Evolutionary conservation across 2,329 filamentous ascomycete genomes (phyloP).

Genomic region (Xylariomycetidae sp.): DNA sequence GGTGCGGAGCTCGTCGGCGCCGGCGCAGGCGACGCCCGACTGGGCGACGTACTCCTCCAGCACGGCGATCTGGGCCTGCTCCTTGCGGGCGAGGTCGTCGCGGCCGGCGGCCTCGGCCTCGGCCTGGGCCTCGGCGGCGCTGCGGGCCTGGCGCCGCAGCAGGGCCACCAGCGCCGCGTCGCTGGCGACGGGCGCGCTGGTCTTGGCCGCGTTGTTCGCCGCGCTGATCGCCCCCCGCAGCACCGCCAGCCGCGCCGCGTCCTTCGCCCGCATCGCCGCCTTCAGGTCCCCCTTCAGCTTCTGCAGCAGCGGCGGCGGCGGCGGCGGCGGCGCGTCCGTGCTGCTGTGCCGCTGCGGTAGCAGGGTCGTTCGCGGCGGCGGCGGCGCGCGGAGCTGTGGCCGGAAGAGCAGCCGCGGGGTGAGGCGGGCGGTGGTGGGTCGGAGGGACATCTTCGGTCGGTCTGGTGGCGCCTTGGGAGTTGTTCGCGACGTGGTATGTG

Average conservation of each 20-base stretch:
- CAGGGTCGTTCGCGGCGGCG: neutral
- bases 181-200: slow-evolving; percentile 53
- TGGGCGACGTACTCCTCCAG: slow-evolving; percentile 58
- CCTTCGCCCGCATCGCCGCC: slow-evolving; percentile 59
- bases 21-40: slow-evolving; percentile 45
- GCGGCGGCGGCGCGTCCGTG: slow-evolving; percentile 24
- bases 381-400: too few relatives aligned
- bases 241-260: slow-evolving; percentile 58
- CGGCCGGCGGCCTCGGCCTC: slow-evolving; percentile 61
- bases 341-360: slow-evolving; percentile 14
- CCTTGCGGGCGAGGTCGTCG: slow-evolving; percentile 64
- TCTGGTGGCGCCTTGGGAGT: too few relatives aligned
- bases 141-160: slow-evolving; percentile 57
- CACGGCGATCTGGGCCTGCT: slow-evolving; percentile 58
- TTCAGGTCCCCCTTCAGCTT: slow-evolving; percentile 58
- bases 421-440: too few relatives aligned
- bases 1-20: slow-evolving; percentile 52
- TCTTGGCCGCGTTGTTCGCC: slow-evolving; percentile 72
- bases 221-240: slow-evolving; percentile 63
- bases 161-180: slow-evolving; percentile 64
- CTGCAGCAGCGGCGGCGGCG: slow-evolving; percentile 40
- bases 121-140: slow-evolving; percentile 50
- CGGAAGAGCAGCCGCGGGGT: too few relatives aligned
- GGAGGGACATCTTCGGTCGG: slow-evolving; percentile 19
- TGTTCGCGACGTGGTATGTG: neutral